Base-by-base conservation (phyloP, 768 basidiomycete species). In the Cystofilobasidium ferigula region DNA sequence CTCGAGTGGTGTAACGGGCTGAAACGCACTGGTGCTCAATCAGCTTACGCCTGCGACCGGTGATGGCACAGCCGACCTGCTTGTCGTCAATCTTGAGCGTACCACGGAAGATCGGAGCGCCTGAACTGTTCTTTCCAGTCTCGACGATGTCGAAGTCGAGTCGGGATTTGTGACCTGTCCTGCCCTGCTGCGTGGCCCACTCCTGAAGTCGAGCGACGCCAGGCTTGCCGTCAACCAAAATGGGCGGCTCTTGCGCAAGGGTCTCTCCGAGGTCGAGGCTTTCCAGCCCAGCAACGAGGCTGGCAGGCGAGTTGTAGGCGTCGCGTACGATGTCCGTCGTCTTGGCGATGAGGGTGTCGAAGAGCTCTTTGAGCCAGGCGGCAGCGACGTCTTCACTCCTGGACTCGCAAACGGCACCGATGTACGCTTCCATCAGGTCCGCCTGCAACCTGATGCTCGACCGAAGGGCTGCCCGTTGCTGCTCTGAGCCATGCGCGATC, bases 401-500 rank as follows among this genome's bases (percentile, higher is more conserved):
- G 3, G 26, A 18, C 51, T 6, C 26, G 30, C n/a, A 47, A 4
- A 54, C 14, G 28, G 51, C 26, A n/a, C 51, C 51, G 28, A 54
- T 18, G 28, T 12, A 54, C 14, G 51, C 51, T 22, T 54, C 51
- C 5, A 54, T 30, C 28, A 54, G 28, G 30, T 54, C 30, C 13
- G 51, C 51, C 51, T 54, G 51, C n/a, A n/a, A n/a, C n/a, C n/a
- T n/a, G 51, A 54, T 32, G 51, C 51, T n/a, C n/a, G 51, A 16
- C 10, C n/a, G 47, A n/a, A n/a, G 47, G 47, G 10, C n/a, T 20
- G 28, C 14, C 28, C 10, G 8, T 16, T 8, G 18, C 9, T 4
- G 18, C 8, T 7, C 14, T 54, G n/a, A 3, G n/a, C 51, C 51
- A 28, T 54, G 30, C 8, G 51, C 51, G 26, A 6, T 16, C 28